phyloP scores from a whole-genome alignment of 805 yeast species.

The Candida broadrunensis region DNA sequence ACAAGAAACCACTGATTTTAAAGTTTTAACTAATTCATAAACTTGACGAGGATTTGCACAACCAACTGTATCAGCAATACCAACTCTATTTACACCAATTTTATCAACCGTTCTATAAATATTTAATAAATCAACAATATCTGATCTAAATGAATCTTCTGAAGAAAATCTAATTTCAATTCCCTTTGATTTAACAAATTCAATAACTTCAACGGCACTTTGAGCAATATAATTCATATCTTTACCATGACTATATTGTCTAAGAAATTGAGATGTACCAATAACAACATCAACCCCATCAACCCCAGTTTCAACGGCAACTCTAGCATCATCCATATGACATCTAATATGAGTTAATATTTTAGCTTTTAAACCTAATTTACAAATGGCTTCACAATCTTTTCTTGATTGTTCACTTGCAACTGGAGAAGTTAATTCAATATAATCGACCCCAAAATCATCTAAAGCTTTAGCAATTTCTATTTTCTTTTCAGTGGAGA shows the following conservation, averaged over 20 bases:
- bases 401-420: conserved; percentile 56
- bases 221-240: conserved; percentile 60
- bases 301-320: conserved; percentile 61
- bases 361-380: conserved; percentile 56
- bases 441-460: conserved; percentile 60
- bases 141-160: conserved; percentile 60
- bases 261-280: conserved; percentile 56
- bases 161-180: conserved; percentile 57
- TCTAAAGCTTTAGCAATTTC: conserved; percentile 60
- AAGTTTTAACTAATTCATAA: conserved; percentile 55
- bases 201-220: conserved; percentile 56
- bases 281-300: conserved; percentile 62
- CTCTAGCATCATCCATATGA: conserved; percentile 60
- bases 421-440: conserved; percentile 58
- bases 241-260: conserved; percentile 58
- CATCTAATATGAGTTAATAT: conserved; percentile 59
- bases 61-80: conserved; percentile 64
- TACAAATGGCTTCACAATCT: conserved; percentile 60
- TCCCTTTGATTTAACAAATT: conserved; percentile 58
- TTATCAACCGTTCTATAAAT: conserved; percentile 60
- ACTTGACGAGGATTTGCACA: conserved; percentile 66
- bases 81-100: conserved; percentile 60
- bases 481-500: conserved; percentile 53
- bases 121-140: conserved; percentile 56
- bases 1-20: conserved; percentile 55